Percentiles rank a stretch among this genome's conserved stretches.
These are phyloP conservation scores for Thalassiosira allenii DNA, from an alignment of 352 stramenopile species.

Conservation along the genomic window DNA sequence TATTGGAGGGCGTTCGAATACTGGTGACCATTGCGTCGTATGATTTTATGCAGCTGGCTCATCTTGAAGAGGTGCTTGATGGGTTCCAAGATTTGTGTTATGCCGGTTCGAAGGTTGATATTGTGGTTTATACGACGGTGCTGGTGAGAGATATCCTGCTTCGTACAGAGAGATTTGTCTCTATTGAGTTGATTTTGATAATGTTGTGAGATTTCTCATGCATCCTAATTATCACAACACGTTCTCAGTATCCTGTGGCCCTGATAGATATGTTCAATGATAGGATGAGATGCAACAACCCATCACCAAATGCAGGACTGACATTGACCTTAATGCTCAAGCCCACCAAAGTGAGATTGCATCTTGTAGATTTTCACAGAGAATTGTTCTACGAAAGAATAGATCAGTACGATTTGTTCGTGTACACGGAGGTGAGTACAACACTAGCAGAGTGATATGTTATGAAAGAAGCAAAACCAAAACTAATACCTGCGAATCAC, in stretches of 20 bases:
- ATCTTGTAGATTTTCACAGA: constrained; percentile 84
- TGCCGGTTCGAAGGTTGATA: constrained; percentile 72
- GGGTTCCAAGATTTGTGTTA: constrained; percentile 74
- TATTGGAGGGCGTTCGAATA: constrained; percentile 63
- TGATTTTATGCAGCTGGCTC: constrained; percentile 82
- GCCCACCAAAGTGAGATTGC: constrained; percentile 61
- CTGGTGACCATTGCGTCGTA: constrained; percentile 79
- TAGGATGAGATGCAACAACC: constrained; percentile 68
- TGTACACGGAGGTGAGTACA: constrained; percentile 74
- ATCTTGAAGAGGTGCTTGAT: constrained; percentile 85
- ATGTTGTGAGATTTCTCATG: neutral
- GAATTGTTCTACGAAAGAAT: constrained; percentile 82
- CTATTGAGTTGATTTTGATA: neutral
- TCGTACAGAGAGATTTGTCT: neutral
- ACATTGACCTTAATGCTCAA: constrained; percentile 72
- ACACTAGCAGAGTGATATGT: too few relatives aligned
- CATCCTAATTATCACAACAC: neutral
- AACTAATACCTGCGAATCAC: too few relatives aligned
- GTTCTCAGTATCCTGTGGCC: constrained; percentile 70
- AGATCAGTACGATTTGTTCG: constrained; percentile 83
- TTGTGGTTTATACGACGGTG: constrained; percentile 78
- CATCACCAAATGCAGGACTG: constrained; percentile 56
- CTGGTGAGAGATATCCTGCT: constrained; percentile 25
- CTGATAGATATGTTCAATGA: constrained; percentile 82
- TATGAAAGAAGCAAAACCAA: too few relatives aligned